Evolutionary conservation across 2,329 filamentous ascomycete genomes (phyloP).

Genomic region (Trichophyton verrucosum): DNA sequence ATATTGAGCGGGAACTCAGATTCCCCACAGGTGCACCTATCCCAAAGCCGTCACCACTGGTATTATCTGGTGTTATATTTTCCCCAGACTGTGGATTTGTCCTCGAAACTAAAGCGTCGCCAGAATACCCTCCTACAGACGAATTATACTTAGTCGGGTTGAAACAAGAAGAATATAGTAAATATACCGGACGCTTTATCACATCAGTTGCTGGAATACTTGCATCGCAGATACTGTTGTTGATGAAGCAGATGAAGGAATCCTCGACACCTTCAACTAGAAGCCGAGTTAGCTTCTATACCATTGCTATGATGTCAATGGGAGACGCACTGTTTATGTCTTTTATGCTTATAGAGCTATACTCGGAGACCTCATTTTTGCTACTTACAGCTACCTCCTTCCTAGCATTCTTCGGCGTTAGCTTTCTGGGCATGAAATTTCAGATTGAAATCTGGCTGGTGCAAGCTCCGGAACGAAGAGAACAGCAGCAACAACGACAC

Average conservation of each 20-base stretch:
- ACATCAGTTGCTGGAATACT: conserved; percentile 41
- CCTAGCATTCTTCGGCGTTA: conserved; percentile 47
- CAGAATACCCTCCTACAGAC: conserved; percentile 41
- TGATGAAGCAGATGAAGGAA: conserved; percentile 52
- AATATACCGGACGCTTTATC: conserved; percentile 40
- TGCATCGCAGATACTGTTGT: conserved; percentile 42
- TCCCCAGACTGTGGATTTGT: conserved; percentile 57
- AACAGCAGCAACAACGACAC: conserved; percentile 18
- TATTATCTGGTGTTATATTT: conserved; percentile 50
- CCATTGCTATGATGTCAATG: conserved; percentile 48
- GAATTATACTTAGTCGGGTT: conserved; percentile 43
- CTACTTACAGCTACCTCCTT: conserved; percentile 46
- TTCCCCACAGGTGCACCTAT: conserved; percentile 47
- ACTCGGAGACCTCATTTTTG: conserved; percentile 43
- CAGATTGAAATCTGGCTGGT: conserved; percentile 56
- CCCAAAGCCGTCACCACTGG: conserved; percentile 39
- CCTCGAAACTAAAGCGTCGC: conserved; percentile 48
- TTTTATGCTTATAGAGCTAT: conserved; percentile 44
- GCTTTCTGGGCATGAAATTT: conserved; percentile 52
- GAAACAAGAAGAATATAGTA: conserved; percentile 46
- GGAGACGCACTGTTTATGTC: conserved; percentile 49
- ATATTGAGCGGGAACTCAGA: conserved; percentile 47
- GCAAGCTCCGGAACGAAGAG: conserved; percentile 37
- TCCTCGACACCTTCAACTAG: conserved; percentile 52
- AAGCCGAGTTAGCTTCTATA: conserved; percentile 53